Evolutionary conservation across 148 eudicot genomes (phyloP).

Genomic region (Nepenthes gracilis): DNA sequence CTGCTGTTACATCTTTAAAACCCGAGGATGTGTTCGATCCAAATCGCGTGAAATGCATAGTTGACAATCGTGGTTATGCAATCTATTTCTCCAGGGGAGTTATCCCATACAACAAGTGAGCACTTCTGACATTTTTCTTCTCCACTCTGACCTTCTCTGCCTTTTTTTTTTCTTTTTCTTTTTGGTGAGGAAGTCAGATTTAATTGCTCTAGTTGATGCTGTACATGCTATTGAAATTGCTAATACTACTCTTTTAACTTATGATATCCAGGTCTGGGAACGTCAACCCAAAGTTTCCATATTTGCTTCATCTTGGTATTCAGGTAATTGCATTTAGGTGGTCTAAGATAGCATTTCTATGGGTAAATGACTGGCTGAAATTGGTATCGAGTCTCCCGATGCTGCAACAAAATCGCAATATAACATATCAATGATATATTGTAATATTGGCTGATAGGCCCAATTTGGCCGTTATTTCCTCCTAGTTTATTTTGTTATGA

Average conservation of each 20-base stretch:
- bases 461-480: too few relatives aligned
- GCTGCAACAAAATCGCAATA: too few relatives aligned
- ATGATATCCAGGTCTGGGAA: conserved; percentile 61
- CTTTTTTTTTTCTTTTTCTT: neutral
- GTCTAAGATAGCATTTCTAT: neutral
- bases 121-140: conserved; percentile 2
- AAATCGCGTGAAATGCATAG: conserved; percentile 88
- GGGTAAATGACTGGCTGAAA: too few relatives aligned
- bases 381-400: too few relatives aligned
- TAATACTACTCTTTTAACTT: conserved; percentile 3
- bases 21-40: conserved; percentile 92
- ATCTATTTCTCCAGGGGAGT: conserved; percentile 90
- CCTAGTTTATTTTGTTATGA: too few relatives aligned
- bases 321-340: conserved; percentile 38
- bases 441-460: too few relatives aligned
- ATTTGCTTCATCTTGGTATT: conserved; percentile 88
- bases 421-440: too few relatives aligned
- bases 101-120: conserved; percentile 79
- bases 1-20: conserved; percentile 81
- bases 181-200: too few relatives aligned
- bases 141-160: neutral
- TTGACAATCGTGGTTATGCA: conserved; percentile 79
- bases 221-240: neutral
- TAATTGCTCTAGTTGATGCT: too few relatives aligned
- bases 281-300: conserved; percentile 71